These are phyloP conservation scores for Paecilomyces sp. DNA, from an alignment of 2,329 filamentous ascomycete species.

Conservation along the genomic window DNA sequence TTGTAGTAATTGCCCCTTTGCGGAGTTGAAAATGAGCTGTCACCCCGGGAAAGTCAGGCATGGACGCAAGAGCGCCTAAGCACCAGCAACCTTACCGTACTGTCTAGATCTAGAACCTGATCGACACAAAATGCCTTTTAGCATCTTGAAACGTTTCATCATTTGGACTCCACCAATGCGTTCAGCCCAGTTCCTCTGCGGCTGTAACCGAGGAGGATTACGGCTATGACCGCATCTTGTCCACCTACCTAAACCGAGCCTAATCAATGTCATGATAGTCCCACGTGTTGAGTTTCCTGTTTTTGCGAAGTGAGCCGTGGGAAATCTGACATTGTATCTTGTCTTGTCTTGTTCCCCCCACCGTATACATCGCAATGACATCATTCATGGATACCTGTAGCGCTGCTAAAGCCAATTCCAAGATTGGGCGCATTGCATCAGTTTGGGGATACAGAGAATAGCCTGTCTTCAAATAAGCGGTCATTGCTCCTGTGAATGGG, in stretches of 20 bases:
- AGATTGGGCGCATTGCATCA: background rate
- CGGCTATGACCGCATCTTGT: background rate
- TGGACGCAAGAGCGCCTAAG: no score
- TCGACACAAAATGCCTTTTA: background rate
- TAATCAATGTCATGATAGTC: background rate
- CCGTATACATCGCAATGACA: background rate
- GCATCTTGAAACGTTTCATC: background rate
- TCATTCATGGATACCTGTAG: background rate
- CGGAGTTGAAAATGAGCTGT: no score
- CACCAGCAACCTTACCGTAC: background rate
- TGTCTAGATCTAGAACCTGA: background rate
- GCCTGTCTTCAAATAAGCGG: background rate
- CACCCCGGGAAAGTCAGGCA: no score
- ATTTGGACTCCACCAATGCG: background rate
- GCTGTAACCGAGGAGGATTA: background rate
- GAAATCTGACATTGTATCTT: background rate
- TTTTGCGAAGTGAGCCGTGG: background rate
- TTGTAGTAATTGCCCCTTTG: no score
- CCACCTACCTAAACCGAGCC: background rate
- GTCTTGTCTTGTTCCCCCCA: background rate
- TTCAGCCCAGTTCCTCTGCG: background rate
- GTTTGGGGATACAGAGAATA: background rate
- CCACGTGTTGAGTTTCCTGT: background rate
- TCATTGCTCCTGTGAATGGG: background rate
- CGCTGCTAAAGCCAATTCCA: background rate